Evolutionary conservation across 2,329 filamentous ascomycete genomes (phyloP).

Genomic region (Pyrenophora teres): DNA sequence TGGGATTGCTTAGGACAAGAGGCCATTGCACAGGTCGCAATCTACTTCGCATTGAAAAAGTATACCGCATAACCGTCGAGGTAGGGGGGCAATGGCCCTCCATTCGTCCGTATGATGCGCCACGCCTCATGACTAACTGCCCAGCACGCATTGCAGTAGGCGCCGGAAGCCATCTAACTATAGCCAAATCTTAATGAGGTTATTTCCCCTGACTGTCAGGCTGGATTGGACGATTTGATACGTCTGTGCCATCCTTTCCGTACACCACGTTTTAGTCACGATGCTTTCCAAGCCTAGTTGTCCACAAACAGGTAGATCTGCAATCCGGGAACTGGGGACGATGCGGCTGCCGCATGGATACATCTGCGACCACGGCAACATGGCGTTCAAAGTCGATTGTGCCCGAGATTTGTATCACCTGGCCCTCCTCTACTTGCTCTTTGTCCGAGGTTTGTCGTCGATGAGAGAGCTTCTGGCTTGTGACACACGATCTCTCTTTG

Average conservation of each 20-base stretch:
- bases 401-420: conserved; percentile 20
- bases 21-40: background rate
- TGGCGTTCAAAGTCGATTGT: conserved; percentile 3
- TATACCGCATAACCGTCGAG: background rate
- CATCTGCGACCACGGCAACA: conserved; percentile 26
- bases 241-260: background rate
- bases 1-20: background rate
- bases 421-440: conserved; percentile 11
- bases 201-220: conserved; percentile 15
- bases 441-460: conserved; percentile 22
- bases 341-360: conserved; percentile 14
- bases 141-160: conserved; percentile 2
- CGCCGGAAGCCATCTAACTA: conserved; percentile 9
- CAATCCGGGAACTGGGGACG: conserved; percentile 3
- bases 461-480: conserved; percentile 19
- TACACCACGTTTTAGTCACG: background rate
- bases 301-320: conserved; percentile 14
- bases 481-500: conserved; percentile 12
- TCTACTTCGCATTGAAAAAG: background rate
- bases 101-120: conserved; percentile 10
- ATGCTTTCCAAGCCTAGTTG: conserved; percentile 3
- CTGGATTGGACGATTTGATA: conserved; percentile 7
- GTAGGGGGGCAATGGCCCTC: background rate
- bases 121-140: conserved; percentile 13
- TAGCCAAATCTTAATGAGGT: conserved; percentile 5